phyloP scores from a whole-genome alignment of 352 stramenopile species.

The Elongisporangium undulatum region DNA sequence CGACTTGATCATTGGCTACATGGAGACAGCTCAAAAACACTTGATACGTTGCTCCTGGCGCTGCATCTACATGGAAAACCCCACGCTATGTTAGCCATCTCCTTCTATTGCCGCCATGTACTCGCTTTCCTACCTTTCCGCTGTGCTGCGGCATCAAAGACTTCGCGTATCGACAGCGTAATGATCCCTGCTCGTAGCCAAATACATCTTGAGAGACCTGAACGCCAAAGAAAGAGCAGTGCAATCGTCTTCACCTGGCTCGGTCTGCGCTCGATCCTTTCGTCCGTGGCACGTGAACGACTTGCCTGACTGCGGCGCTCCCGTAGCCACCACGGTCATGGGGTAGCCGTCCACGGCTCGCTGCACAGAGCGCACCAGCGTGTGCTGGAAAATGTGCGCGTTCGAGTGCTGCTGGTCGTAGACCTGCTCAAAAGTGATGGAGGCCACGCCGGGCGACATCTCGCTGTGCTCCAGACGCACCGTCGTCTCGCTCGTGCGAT shows the following conservation, averaged over 20 bases:
- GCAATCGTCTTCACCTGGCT: not conserved
- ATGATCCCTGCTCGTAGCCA: conserved; percentile 18
- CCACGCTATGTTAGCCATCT: not conserved
- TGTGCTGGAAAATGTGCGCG: conserved; percentile 37
- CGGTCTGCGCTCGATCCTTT: conserved; percentile 3
- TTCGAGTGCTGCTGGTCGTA: conserved; percentile 42
- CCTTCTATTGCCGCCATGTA: not conserved
- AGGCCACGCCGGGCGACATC: conserved; percentile 69
- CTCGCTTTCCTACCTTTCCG: conserved; percentile 12
- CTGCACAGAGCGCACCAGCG: conserved; percentile 22
- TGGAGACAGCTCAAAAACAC: conserved; percentile 14
- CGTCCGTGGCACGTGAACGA: conserved; percentile 56
- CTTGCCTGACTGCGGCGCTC: conserved; percentile 41
- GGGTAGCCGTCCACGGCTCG: conserved; percentile 20
- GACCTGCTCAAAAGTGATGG: conserved; percentile 73
- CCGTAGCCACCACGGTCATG: conserved; percentile 43
- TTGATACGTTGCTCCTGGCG: conserved; percentile 1
- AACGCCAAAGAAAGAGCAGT: not conserved
- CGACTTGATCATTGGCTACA: conserved; percentile 4
- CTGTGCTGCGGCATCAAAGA: conserved; percentile 19
- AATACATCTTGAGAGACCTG: not conserved
- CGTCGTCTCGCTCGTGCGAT: conserved; percentile 49
- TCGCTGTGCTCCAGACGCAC: conserved; percentile 72
- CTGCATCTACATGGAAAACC: not conserved
- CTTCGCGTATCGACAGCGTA: conserved; percentile 26